These are phyloP conservation scores for Linnemannia elongata DNA, from an alignment of 192 early-diverging fungal species.

Conservation along the genomic window DNA sequence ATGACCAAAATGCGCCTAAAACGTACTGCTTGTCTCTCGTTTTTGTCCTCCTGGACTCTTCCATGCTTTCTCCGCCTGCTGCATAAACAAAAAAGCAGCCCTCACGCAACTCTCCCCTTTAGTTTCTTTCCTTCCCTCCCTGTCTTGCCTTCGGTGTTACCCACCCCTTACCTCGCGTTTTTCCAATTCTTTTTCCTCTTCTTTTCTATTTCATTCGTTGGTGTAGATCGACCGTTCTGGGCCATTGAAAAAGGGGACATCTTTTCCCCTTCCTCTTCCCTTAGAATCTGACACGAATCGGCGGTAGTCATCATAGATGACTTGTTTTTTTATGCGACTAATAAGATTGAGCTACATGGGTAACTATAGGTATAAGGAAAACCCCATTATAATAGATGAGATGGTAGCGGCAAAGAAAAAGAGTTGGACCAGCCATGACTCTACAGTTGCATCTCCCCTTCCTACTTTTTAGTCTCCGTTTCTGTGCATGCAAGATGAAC, in stretches of 20 bases:
- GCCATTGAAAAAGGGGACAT: neutral
- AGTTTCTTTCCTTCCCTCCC: neutral
- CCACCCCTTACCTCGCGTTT: neutral
- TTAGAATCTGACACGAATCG: neutral
- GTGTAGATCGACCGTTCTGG: neutral
- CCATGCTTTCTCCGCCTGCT: neutral
- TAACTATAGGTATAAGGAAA: neutral
- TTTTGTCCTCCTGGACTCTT: constrained; percentile 2
- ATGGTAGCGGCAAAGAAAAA: neutral
- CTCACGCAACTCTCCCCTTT: neutral
- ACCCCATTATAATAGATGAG: neutral
- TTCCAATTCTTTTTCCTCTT: neutral
- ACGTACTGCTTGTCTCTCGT: neutral
- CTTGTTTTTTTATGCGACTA: neutral
- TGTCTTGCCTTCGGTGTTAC: neutral
- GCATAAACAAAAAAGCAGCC: neutral
- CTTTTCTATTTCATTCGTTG: neutral
- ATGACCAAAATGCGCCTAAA: neutral
- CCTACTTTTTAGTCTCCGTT: neutral
- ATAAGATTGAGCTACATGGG: neutral
- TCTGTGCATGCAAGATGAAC: no score
- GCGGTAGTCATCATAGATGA: neutral
- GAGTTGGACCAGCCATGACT: neutral
- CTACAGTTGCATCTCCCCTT: neutral
- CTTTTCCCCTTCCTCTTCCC: neutral